Evolutionary conservation across 805 yeast species (phyloP).

Genomic region (Hanseniaspora thailandica): DNA sequence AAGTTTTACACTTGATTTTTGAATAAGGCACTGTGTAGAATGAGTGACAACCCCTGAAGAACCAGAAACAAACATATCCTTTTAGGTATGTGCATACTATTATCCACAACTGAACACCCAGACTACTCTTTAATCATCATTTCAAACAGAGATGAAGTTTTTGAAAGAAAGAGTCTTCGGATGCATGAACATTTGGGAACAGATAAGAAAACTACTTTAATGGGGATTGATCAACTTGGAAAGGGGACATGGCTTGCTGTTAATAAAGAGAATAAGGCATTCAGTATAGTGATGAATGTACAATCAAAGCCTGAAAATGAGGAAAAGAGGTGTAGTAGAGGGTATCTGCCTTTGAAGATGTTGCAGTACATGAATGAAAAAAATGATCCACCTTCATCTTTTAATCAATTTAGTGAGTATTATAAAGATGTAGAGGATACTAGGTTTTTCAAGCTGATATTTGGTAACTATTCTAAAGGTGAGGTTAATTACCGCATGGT

Average conservation of each 20-base stretch:
- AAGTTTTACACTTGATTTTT: too few species aligned
- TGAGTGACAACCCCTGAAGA: too few species aligned
- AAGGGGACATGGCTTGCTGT: constrained; percentile 92
- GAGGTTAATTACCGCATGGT: not conserved
- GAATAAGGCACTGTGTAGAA: too few species aligned
- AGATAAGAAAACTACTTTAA: constrained; percentile 35
- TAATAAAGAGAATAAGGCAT: constrained; percentile 44
- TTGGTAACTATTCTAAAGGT: constrained; percentile 25
- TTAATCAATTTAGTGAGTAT: constrained; percentile 22
- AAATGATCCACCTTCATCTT: constrained; percentile 17
- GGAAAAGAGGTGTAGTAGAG: constrained; percentile 32
- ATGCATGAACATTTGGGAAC: not conserved
- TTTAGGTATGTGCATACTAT: constrained; percentile 67
- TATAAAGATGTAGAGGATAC: constrained; percentile 21
- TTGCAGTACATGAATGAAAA: constrained; percentile 28
- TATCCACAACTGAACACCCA: constrained; percentile 57
- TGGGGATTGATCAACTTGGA: constrained; percentile 34
- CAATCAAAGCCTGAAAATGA: constrained; percentile 31
- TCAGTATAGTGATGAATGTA: constrained; percentile 55
- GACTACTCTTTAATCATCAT: constrained; percentile 63
- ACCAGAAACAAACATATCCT: not conserved
- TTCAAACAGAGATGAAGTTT: constrained; percentile 81
- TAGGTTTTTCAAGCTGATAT: constrained; percentile 30
- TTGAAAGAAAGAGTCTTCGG: constrained; percentile 49
- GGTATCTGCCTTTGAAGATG: constrained; percentile 31